phyloP scores from a whole-genome alignment of 768 basidiomycete species.

The Amanita rimosa region DNA sequence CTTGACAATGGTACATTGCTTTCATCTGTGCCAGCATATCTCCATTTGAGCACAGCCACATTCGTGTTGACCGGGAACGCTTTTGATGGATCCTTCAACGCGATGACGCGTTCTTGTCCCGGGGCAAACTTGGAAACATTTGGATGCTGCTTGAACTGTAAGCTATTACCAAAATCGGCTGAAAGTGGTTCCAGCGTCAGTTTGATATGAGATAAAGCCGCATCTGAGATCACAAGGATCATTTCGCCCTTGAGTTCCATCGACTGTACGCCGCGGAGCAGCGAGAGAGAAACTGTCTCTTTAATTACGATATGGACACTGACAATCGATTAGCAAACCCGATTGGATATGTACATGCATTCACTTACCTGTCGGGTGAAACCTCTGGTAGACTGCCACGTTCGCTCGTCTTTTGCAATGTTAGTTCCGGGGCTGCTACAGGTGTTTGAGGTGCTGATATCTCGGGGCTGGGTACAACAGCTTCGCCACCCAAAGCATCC shows the following conservation, averaged over 20 bases:
- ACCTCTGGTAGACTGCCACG: constrained; percentile 67
- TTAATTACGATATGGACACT: constrained; percentile 84
- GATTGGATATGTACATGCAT: not conserved
- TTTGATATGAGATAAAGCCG: constrained; percentile 59
- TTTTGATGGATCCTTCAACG: constrained; percentile 73
- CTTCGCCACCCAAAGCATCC: constrained; percentile 77
- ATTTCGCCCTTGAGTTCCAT: constrained; percentile 94
- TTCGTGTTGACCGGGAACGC: constrained; percentile 84
- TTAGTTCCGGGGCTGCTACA: constrained; percentile 26
- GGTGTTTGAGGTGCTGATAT: constrained; percentile 42
- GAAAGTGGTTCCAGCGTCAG: constrained; percentile 50
- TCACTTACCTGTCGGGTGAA: constrained; percentile 54
- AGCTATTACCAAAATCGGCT: constrained; percentile 46
- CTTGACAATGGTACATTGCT: constrained; percentile 84
- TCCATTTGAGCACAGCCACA: constrained; percentile 86
- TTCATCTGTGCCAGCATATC: constrained; percentile 86
- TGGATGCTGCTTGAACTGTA: constrained; percentile 97
- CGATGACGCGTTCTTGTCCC: constrained; percentile 52
- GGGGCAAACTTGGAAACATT: constrained; percentile 82
- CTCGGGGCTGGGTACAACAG: constrained; percentile 19
- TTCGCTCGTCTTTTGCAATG: constrained; percentile 29
- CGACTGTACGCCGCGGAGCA: constrained; percentile 77
- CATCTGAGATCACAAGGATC: constrained; percentile 78
- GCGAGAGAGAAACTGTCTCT: constrained; percentile 69
- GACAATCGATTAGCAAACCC: constrained; percentile 3